Base-by-base conservation (phyloP, 164 flowering plant genomes). In the Tetrastigma voinierianum region DNA sequence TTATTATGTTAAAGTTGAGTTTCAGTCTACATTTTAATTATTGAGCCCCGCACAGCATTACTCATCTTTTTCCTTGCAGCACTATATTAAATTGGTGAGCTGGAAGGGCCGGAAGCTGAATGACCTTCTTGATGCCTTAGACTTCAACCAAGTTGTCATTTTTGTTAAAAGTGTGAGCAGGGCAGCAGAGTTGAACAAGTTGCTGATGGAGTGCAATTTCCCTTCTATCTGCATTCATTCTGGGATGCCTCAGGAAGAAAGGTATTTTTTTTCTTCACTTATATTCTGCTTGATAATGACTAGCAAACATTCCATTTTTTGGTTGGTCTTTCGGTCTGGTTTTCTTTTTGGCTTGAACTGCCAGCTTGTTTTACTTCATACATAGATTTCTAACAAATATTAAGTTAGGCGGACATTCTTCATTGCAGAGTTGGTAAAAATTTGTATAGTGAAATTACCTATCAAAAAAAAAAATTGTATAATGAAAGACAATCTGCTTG, bases 181-280 rank as follows among this genome's bases (percentile, higher is more conserved):
- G 77, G 98, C 98, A 44, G 97, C 97, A 4, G 97, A 95, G 86
- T 75, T 95, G 75, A 87, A 95, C 83, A 95, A 95, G 75, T 69
- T 95, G 20, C 96, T 95, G 4, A 90, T 87, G 67, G 98, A 95
- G 74, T 95, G 98, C 55, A 95, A 95, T 64, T 95, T 95, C 60
- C 98, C 98, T 23, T 91, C 98, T 15, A 95, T 91, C 53, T 95
- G 98, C 73, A 95, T 95, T 51, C 98, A 95, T 65, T 95, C 97
- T 78, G 98, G 98, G 67, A 91, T 95, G 98, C 79, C 94, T 5
- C 98, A 95, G 67, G 98, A 91, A 73, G 97, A 95, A 81, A 91
- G 98, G 98, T 92, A 40, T 70, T 83, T 70, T 0, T 1, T 45
- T 17, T 24, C 7, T 17, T 24, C 7, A 20, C 17, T n/a, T 64